Base-by-base conservation (phyloP, 257 asterid species). In the Leptodermis oblonga region DNA sequence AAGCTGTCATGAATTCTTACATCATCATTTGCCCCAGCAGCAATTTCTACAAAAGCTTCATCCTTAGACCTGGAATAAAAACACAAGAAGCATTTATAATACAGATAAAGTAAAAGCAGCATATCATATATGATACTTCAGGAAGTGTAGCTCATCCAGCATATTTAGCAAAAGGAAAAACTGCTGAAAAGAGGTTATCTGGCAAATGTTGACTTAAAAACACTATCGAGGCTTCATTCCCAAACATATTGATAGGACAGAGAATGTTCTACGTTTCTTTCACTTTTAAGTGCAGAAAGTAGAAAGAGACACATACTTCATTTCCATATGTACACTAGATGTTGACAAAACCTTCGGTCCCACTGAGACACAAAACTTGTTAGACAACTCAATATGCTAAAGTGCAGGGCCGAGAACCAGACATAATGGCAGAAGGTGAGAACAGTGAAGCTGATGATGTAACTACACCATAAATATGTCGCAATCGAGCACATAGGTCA, bases 1-100 rank as follows among this genome's bases (percentile, higher is more conserved):
- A 73, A 76, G 78, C 37, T 65, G 37, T 4, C 64, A 70, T 36
- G 22, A 31, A 55, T 51, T 65, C 69, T 70, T 81, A 90, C 99
- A 80, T 94, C 98, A 51, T 92, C 95, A 71, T 86, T 82, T 39
- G 97, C 97, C 51, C 96, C 98, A 31, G 99, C 96, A 22, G 96
- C 83, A 85, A 94, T 87, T 67, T 92, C 80, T 72, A 94, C 76
- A 78, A 94, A 86, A 73, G 96, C 84, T 46, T 82, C 56, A 67
- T 92, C 99, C 86, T 76, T 85, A 0, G 86, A 82, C 85, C 97
- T 90, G 88, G 67, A 78, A 72, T 68, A 46, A 49, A 46, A 31
- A 68, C 68, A 73, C 48, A 51, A 56, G 48, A 69, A 81, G 36
- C 22, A 23, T 22, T 41, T 55, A 14, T 30, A 25, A 34, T 56